Evolutionary conservation across 331 rosid species (phyloP), one percentile per base, ranked within the genome.

Genomic region (Malus hybrid): DNA sequence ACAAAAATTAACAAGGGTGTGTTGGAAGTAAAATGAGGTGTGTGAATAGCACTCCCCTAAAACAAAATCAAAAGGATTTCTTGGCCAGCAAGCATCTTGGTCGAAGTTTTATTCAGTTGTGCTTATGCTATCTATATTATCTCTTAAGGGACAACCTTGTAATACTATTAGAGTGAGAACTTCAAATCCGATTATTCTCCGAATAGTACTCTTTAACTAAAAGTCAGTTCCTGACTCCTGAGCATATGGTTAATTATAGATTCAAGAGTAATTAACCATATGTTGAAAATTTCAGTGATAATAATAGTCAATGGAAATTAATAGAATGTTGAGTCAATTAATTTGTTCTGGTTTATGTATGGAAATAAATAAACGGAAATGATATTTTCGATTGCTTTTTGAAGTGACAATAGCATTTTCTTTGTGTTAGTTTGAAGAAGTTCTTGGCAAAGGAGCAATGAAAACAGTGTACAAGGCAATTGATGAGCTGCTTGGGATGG

Each of bases 381-480:
- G 5, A 62, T 6, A 10, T 20, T 59, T 7, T 27, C 33, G 12
- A 32, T 64, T 6, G 42, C 12, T 64, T 32, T 7, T 64, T 29
- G 44, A 64, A 31, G 67, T 63, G 16, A 20, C 5, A 1, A 56
- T 64, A 64, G 22, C 29, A 57, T 8, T 73, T 7, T 65, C 44
- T 64, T 79, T 44, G 73, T 72, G 69, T 73, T 82, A 94, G 99
- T 86, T 94, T 82, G 91, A 87, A 73, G 96, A 92, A 61, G 89
- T 94, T 75, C 90, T 94, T 68, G 99, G 99, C 52, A 94, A 90
- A 82, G 99, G 99, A 28, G 97, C 99, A 57, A 92, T 89, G 97
- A 94, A 94, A 72, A 92, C 90, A 48, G 99, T 94, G 78, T 94
- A 92, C 88, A 90, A 84, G 87, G 99, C 99, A 76, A 89, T 94